Base-by-base conservation (phyloP, 2,329 filamentous ascomycete genomes). In the Pseudopithomyces maydicus region DNA sequence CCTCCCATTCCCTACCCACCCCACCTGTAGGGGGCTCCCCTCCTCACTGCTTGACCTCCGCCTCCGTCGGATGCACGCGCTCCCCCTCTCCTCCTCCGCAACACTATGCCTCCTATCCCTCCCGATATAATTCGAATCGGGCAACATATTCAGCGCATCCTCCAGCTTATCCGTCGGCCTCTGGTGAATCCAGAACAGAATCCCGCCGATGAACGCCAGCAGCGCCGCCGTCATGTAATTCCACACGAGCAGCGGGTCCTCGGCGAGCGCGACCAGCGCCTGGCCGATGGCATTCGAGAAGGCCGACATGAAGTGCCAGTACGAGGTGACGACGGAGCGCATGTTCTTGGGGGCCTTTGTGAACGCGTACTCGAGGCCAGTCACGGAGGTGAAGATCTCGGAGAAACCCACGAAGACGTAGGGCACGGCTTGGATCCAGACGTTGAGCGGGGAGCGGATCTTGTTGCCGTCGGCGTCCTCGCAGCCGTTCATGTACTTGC, bases 281-380 rank as follows among this genome's bases (percentile, higher is more conserved):
- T 91, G 86, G n/a, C 87, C 88, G 48, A 92, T 77, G 35, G 89
- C 89, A 29, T 87, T 81, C 1, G 87, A 86, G 63, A 92, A 81
- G 55, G 89, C 89, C 29, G 81, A 87, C 82, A 86, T 91, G 79
- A 90, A 88, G 38, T 91, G 81, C 69, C 87, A 87, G 66, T 92
- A 80, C 19, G 85, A 84, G 74, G 79, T 82, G 12, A 93, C 88
- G n/a, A 92, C 81, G 1, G 87, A 90, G 63, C 89, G 88, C 90
- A 93, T 93, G 79, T 91, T 92, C 68, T 84, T 85, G 23, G 90
- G 90, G 0, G 89, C 89, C 76, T 91, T 91, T 72, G 87, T 88
- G 79, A 87, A 92, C 33, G 90, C 90, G 62, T 91, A 91, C 72
- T 92, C 90, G 62, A 90, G 85, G 1, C 86, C 87, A 3, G 84